phyloP scores from a whole-genome alignment of 2,329 filamentous ascomycete genomes.

The Cyphellophora europaea region DNA sequence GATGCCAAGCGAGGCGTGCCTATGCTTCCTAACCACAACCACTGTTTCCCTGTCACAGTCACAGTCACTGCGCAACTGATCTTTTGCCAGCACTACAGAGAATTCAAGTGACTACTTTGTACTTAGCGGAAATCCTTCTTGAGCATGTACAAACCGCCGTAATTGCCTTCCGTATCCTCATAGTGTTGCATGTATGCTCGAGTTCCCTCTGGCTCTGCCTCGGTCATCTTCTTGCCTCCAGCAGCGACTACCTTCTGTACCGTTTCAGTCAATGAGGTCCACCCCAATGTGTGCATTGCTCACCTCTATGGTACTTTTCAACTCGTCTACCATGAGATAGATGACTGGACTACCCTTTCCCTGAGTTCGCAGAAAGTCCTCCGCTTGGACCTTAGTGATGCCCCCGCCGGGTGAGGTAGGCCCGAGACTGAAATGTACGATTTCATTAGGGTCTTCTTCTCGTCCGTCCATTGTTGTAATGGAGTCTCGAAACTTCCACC shows the following conservation, averaged over 20 bases:
- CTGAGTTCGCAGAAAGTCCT: constrained; percentile 5
- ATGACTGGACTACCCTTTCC: constrained; percentile 11
- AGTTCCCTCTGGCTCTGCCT: constrained; percentile 13
- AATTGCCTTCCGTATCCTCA: constrained; percentile 19
- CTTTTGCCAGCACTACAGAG: too few relatives aligned
- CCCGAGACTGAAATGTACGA: constrained; percentile 16
- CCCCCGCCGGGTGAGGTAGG: constrained; percentile 11
- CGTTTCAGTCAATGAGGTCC: background rate
- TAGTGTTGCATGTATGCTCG: constrained; percentile 15
- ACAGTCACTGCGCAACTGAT: too few relatives aligned
- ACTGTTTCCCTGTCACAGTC: too few relatives aligned
- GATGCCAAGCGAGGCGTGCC: too few relatives aligned
- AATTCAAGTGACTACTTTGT: too few relatives aligned
- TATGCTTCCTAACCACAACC: too few relatives aligned
- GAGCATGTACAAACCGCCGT: constrained; percentile 14
- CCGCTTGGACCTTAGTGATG: constrained; percentile 14
- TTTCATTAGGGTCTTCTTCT: constrained; percentile 8
- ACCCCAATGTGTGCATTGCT: constrained; percentile 2
- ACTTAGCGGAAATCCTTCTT: too few relatives aligned
- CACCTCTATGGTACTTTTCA: constrained; percentile 12
- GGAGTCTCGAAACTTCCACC: constrained; percentile 14
- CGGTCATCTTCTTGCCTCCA: constrained; percentile 14
- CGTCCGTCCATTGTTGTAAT: constrained; percentile 2
- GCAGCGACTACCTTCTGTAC: constrained; percentile 13
- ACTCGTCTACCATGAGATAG: constrained; percentile 18